These are phyloP conservation scores for Mycena alexandri DNA, from an alignment of 768 basidiomycete genomes.

Conservation along the genomic window DNA sequence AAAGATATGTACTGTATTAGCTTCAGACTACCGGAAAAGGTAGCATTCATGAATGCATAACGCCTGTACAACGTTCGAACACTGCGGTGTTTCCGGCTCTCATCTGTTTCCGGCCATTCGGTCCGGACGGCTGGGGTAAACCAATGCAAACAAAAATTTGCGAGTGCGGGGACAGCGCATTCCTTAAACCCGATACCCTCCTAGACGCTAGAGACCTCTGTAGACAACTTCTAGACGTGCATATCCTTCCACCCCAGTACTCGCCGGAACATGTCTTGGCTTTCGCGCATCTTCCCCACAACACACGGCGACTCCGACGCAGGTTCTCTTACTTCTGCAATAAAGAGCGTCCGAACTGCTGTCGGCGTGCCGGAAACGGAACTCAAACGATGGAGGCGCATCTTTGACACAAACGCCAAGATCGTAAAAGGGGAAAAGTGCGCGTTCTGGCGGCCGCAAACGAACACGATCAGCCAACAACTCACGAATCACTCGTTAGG, in stretches of 20 bases:
- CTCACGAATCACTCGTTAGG: constrained; percentile 55
- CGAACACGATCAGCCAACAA: constrained; percentile 11
- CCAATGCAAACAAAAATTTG: background rate
- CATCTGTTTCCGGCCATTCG: too few relatives aligned
- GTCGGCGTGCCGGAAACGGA: constrained; percentile 85
- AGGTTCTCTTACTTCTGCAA: constrained; percentile 63
- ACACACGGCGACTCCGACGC: constrained; percentile 68
- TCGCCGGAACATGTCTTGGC: constrained; percentile 49
- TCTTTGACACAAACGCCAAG: constrained; percentile 88
- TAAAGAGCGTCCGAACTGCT: constrained; percentile 76
- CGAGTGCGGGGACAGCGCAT: constrained; percentile 24
- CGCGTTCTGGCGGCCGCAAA: constrained; percentile 46
- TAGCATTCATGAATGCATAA: constrained; percentile 47
- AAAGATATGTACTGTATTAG: constrained; percentile 99
- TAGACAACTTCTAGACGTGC: constrained; percentile 23
- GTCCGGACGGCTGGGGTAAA: background rate
- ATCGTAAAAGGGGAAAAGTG: constrained; percentile 86
- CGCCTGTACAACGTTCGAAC: constrained; percentile 23
- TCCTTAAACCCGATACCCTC: constrained; percentile 51
- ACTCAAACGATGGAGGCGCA: constrained; percentile 88
- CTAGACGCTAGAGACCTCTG: constrained; percentile 40
- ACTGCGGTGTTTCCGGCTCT: too few relatives aligned
- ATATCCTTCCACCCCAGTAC: background rate
- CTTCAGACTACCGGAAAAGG: constrained; percentile 68
- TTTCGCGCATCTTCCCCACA: constrained; percentile 60